Base-by-base conservation (phyloP, 345 rosid species). In the Eucalyptus virginea region DNA sequence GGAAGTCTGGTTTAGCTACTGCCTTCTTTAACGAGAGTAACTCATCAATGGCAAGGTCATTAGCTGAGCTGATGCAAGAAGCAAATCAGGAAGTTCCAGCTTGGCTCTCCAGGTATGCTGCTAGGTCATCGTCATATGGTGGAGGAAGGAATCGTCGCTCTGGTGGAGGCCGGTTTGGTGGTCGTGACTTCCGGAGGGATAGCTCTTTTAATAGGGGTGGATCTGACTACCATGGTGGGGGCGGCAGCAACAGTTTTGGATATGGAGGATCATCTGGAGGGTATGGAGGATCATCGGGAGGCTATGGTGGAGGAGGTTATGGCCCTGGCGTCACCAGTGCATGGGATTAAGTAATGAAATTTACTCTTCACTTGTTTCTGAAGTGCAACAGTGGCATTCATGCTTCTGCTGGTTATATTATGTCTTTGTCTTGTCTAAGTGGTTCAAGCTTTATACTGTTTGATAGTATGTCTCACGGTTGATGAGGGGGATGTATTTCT, bases 21-120 rank as follows among this genome's bases (percentile, higher is more conserved):
- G 99, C 99, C 90, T 98, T 98, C 94, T 98, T 98, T 91, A 97
- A 97, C 30, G 99, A 98, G 54, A 92, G 92, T 90, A 98, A 96
- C 90, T 42, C 93, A 11, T 94, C 98, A 30, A 13, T 97, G 93
- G 99, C 99, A 11, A 95, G 92, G 94, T 40, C 95, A 40, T 91
- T 97, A 69, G 51, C 96, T 11, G 99, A 97, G 21, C 92, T 97
- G 89, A 97, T 97, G 99, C 97, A 94, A 92, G 99, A 97, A 93
- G 90, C 99, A 30, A 97, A 96, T 90, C 99, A 97, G 89, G 99
- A 96, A 93, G 99, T 97, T 51, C 99, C 99, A 87, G 95, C 92
- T 52, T 97, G 99, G 99, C 97, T 97, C 60, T 88, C 98, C 52
- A 97, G 98, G 23, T 96, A 93, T 89, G 97, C 99, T 72, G 93